Evolutionary conservation across 78 protist species (phyloP).

Genomic region (Planoprotostelium fungivorum): DNA sequence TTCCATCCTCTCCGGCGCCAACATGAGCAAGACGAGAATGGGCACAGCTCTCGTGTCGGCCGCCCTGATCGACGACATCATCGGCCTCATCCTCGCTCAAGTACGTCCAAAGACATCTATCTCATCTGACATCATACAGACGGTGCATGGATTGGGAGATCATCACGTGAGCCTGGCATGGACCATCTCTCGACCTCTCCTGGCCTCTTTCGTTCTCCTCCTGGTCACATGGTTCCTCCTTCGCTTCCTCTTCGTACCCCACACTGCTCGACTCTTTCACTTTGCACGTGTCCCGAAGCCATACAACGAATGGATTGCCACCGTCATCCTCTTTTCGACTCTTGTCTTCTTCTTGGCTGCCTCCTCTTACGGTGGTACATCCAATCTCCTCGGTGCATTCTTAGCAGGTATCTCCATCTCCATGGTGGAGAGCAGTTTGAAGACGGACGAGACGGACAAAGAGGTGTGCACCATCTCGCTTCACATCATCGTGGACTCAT

Average conservation of each 20-base stretch:
- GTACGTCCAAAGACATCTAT: background rate
- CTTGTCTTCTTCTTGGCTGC: background rate
- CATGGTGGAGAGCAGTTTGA: background rate
- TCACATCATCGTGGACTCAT: too few relatives aligned
- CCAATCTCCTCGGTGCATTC: background rate
- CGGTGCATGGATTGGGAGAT: background rate
- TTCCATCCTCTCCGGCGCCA: background rate
- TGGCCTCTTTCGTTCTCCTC: background rate
- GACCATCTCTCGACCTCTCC: background rate
- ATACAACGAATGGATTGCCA: background rate
- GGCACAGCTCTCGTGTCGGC: background rate
- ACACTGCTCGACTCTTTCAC: background rate
- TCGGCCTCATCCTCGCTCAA: background rate
- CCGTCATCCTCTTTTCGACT: background rate
- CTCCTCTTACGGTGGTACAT: background rate
- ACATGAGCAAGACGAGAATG: background rate
- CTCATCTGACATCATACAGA: background rate
- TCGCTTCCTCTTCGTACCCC: background rate
- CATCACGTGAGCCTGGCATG: background rate
- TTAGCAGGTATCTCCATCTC: background rate
- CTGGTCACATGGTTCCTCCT: background rate
- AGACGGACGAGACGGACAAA: background rate
- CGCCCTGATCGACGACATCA: background rate
- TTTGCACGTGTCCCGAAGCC: too few relatives aligned
- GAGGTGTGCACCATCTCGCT: too few relatives aligned